These are phyloP conservation scores for Nevesoporus exiguus DNA, from an alignment of 768 basidiomycete species.

Conservation along the genomic window DNA sequence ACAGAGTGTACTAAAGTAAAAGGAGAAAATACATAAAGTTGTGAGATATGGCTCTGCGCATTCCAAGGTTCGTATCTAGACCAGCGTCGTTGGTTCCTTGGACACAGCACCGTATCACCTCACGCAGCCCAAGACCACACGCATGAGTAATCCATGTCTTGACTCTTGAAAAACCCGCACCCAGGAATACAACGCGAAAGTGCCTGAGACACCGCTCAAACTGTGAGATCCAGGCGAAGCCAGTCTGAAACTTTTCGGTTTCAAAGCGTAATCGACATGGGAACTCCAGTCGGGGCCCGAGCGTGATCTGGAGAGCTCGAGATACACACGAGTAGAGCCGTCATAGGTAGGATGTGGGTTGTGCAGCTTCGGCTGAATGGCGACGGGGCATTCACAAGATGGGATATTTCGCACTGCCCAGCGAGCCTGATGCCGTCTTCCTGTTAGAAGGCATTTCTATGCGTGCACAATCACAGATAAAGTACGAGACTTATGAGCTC, in stretches of 20 bases:
- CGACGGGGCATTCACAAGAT: constrained; percentile 52
- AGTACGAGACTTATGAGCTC: constrained; percentile 57
- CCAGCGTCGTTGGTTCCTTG: too few species aligned
- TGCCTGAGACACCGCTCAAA: not conserved
- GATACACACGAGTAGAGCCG: not conserved
- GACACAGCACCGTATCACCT: too few species aligned
- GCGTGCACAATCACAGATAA: constrained; percentile 48
- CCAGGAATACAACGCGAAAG: not conserved
- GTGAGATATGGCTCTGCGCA: too few species aligned
- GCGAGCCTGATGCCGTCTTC: constrained; percentile 75
- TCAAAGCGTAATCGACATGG: not conserved
- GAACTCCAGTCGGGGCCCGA: not conserved
- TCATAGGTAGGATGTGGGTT: too few species aligned
- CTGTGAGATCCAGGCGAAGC: not conserved
- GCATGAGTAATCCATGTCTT: too few species aligned
- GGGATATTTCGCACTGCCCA: constrained; percentile 93
- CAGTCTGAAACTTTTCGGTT: not conserved
- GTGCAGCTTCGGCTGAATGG: constrained; percentile 26
- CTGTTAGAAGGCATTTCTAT: constrained; percentile 34
- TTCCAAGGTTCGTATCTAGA: too few species aligned
- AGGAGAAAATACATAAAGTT: too few species aligned
- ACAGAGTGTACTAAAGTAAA: too few species aligned
- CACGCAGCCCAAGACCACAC: too few species aligned
- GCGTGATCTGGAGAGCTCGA: not conserved
- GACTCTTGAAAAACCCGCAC: too few species aligned